Conservation (phyloP, 1,139 yeast genomes). For the Nakaseomyces nivariensis region DNA sequence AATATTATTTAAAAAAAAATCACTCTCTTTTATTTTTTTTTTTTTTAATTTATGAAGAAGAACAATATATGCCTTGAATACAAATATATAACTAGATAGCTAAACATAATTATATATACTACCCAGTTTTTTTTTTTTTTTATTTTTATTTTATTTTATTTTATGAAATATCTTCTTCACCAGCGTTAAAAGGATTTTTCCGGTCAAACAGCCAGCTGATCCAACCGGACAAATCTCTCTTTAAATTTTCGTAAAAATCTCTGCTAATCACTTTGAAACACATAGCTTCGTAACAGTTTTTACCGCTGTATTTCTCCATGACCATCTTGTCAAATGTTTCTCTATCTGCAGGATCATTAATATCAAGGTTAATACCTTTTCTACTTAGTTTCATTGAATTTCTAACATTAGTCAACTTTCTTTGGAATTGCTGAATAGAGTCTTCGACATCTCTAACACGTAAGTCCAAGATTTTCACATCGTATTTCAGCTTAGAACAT, state of each 20-base stretch:
- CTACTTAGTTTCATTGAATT: slow-evolving; percentile 15
- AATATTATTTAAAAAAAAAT: no score
- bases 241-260: slow-evolving; percentile 9
- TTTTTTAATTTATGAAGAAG: no score
- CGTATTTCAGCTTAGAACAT: slow-evolving; percentile 72
- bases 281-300: slow-evolving; percentile 14
- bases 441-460: slow-evolving; percentile 78
- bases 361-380: slow-evolving; percentile 11
- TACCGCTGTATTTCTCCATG: slow-evolving; percentile 8
- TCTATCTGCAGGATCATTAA: slow-evolving; percentile 13
- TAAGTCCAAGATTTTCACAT: slow-evolving; percentile 59
- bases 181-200: background rate
- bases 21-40: no score
- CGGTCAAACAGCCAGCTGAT: slow-evolving; percentile 14
- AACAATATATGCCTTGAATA: background rate
- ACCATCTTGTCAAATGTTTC: slow-evolving; percentile 16
- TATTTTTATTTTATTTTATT: no score
- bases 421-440: slow-evolving; percentile 44
- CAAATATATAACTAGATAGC: background rate
- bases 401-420: slow-evolving; percentile 34
- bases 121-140: no score
- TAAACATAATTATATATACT: no score
- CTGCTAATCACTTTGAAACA: slow-evolving; percentile 13
- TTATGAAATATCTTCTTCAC: no score
- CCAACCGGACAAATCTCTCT: slow-evolving; percentile 12